Evolutionary conservation across 345 rosid genomes (phyloP), one percentile per base, ranked within the genome.

Genomic region (Hirschfeldia incana): DNA sequence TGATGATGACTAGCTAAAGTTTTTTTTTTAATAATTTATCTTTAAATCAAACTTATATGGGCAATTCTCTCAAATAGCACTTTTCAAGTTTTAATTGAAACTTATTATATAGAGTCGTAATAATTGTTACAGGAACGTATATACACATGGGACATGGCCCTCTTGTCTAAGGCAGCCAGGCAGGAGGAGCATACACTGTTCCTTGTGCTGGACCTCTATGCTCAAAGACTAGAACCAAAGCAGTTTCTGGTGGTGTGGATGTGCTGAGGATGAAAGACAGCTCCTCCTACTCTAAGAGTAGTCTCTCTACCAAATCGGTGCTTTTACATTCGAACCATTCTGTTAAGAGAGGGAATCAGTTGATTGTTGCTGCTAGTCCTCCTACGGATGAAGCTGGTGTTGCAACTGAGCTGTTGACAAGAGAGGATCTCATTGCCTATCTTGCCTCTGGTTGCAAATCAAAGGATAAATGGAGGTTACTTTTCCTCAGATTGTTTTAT

Each of bases 401-500:
- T 78, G 87, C 81, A 15, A 58, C 89, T 5, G 97, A 89, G 68
- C 97, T 97, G 16, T 80, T 95, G 61, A 91, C 92, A 0, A 91
- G 88, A 70, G 97, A 91, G 83, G 98, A 95, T 87, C 97, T 95
- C 67, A 85, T 95, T 7, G 87, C 78, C 46, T 93, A 93, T 79
- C 97, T 95, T 83, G 97, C 91, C 70, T 93, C 99, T 65, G 98
- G 99, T 27, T 95, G 99, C 87, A 95, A 95, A 85, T 64, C 94
- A 2, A 93, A 91, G 84, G 99, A 95, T 44, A 83, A 88, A 16
- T 95, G 94, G 94, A 95, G 99, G 98, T 92, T 72, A 30, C n/a
- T 51, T 51, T 44, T 51, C 55, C 55, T 49, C 21, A 15, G 26
- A 53, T 15, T 53, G 26, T 53, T 53, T 15, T 16, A 2, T 66